Conservation (phyloP, 176 grass and related monocot species). For the Coix lacrymajobi region DNA sequence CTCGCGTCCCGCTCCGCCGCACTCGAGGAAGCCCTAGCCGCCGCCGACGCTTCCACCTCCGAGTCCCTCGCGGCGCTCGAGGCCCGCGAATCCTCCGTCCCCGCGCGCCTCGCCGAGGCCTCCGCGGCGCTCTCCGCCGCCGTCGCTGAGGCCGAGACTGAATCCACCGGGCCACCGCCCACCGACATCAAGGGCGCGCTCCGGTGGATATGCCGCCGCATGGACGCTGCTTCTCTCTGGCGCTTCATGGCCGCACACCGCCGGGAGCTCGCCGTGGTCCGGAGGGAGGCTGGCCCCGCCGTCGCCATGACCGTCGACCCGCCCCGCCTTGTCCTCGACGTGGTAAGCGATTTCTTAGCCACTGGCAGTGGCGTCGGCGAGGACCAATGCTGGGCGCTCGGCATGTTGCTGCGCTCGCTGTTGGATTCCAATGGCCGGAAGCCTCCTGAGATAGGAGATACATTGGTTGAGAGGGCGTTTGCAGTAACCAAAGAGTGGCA, state of each 20-base stretch:
- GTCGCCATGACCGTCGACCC: constrained; percentile 54
- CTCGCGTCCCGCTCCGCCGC: constrained; percentile 49
- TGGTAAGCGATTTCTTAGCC: constrained; percentile 48
- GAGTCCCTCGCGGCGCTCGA: constrained; percentile 46
- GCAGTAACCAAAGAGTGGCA: constrained; percentile 55
- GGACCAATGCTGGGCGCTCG: constrained; percentile 54
- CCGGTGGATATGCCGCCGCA: constrained; percentile 69
- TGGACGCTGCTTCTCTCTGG: constrained; percentile 66
- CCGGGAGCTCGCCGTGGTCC: constrained; percentile 35
- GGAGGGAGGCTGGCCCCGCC: constrained; percentile 40
- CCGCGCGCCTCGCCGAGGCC: constrained; percentile 28
- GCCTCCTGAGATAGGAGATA: constrained; percentile 49
- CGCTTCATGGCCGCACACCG: constrained; percentile 45
- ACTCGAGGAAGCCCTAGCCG: constrained; percentile 41
- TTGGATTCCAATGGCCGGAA: constrained; percentile 39
- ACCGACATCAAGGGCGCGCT: constrained; percentile 45
- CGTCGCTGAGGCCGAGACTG: constrained; percentile 23
- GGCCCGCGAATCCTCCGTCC: constrained; percentile 39
- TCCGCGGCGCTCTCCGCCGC: constrained; percentile 36
- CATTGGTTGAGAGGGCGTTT: constrained; percentile 59
- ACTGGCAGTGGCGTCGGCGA: constrained; percentile 5
- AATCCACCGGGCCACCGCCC: constrained; percentile 29
- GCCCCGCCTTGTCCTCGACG: constrained; percentile 61
- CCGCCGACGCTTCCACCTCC: constrained; percentile 39
- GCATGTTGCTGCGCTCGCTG: constrained; percentile 51